Percentiles rank a stretch among this genome's conserved stretches.
Evolutionary conservation across 2,329 filamentous ascomycete species (phyloP).

Genomic region (Cercospora sesami): DNA sequence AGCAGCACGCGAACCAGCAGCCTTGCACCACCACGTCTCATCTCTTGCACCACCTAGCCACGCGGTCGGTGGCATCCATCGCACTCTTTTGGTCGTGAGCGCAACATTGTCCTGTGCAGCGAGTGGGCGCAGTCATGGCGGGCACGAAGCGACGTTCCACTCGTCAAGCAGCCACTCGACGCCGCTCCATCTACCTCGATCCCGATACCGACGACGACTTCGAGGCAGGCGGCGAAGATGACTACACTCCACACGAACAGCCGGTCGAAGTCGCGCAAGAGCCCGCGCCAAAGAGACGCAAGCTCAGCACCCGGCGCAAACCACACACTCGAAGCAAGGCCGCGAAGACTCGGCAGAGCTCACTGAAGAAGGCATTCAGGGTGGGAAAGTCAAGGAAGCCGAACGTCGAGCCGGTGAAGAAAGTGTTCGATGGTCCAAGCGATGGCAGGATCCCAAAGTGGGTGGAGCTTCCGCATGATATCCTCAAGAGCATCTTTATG

Average conservation of each 20-base stretch:
- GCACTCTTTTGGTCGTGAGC: background rate
- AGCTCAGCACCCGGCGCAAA: conserved; percentile 25
- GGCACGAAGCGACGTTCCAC: conserved; percentile 39
- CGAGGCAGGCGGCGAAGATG: conserved; percentile 33
- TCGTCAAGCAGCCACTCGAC: conserved; percentile 37
- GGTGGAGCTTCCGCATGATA: conserved; percentile 38
- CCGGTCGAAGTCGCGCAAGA: conserved; percentile 19
- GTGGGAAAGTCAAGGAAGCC: conserved; percentile 31
- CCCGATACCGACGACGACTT: conserved; percentile 42
- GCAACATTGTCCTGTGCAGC: too few species aligned
- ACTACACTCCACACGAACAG: conserved; percentile 25
- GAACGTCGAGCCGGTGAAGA: conserved; percentile 25
- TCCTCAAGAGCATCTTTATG: conserved; percentile 39
- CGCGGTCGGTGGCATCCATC: background rate
- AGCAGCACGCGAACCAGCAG: background rate
- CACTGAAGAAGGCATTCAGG: conserved; percentile 22
- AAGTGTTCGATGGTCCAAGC: conserved; percentile 35
- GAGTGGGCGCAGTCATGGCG: conserved; percentile 1
- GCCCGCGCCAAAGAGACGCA: conserved; percentile 30
- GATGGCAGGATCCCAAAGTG: conserved; percentile 40
- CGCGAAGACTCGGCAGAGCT: conserved; percentile 22
- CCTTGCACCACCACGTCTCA: background rate
- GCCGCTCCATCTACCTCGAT: conserved; percentile 39
- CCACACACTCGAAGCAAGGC: conserved; percentile 33
- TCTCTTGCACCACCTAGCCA: background rate